Evolutionary conservation across 495 filamentous ascomycete genomes (phyloP), one percentile per base, ranked within the genome.

Genomic region (Arthonia radiata): DNA sequence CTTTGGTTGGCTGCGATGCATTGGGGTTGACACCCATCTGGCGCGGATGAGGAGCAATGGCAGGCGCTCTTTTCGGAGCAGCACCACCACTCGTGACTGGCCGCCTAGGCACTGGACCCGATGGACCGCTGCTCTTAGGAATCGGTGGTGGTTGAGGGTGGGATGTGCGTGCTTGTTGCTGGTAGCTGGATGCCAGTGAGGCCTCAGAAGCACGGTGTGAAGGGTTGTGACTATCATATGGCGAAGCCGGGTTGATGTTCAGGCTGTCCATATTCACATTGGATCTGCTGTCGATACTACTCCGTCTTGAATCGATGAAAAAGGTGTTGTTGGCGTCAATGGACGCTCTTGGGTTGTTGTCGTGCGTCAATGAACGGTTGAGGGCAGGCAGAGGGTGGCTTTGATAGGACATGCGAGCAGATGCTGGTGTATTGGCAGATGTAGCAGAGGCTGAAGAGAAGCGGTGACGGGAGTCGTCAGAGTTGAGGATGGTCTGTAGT

Each of bases 171-270:
- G 59, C 48, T 28, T 65, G 57, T 15, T 58, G 39, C 35, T 65
- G 59, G 3, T 76, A 49, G 51, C 63, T 48, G 39, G 64, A 54
- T 46, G 70, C 39, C 43, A 82, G 67, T 16, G 75, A 82, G 0
- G 71, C 64, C 10, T 76, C 69, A 4, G 74, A 81, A 15, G 67
- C 73, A 40, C 79, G 79, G n/a, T n/a, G n/a, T n/a, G n/a, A n/a
- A n/a, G n/a, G n/a, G 33, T 70, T 65, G 42, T 63, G 75, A 25
- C 71, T 60, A 14, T 49, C 48, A 38, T 79, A 78, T 4, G 75
- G 75, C 2, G 74, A 71, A 10, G 50, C 48, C 1, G 46, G 47
- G 19, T 68, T 68, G 34, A 82, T 58, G 13, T 65, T 57, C 41
- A 81, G 53, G 16, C 74, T 66, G 25, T 57, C 59, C 27, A 81